These are phyloP conservation scores for Tilletia indica DNA, from an alignment of 1,284 basidiomycete genomes.

Conservation along the genomic window DNA sequence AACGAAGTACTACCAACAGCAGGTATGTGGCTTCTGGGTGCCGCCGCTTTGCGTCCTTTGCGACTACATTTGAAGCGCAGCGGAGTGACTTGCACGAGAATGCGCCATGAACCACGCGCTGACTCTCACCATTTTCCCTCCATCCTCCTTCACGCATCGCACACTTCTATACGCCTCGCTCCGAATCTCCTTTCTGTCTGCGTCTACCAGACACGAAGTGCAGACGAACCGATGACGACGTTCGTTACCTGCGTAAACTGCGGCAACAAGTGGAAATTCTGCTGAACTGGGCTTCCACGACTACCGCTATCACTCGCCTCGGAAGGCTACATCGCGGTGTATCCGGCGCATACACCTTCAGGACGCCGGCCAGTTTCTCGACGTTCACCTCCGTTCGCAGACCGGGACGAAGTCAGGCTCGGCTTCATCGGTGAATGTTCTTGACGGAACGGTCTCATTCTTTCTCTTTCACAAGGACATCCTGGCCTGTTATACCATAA, in stretches of 20 bases:
- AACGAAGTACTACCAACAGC: slow-evolving; percentile 54
- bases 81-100: neutral
- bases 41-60: neutral
- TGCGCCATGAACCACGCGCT: neutral
- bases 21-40: slow-evolving; percentile 16
- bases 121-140: neutral
- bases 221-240: slow-evolving; percentile 55
- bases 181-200: neutral
- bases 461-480: neutral
- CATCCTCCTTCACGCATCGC: neutral
- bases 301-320: no score
- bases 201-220: slow-evolving; percentile 42
- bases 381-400: no score
- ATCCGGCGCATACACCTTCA: no score
- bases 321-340: no score
- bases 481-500: neutral
- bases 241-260: slow-evolving; percentile 53
- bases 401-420: no score
- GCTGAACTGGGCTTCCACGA: slow-evolving; percentile 21
- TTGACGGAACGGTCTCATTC: neutral
- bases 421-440: no score
- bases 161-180: neutral
- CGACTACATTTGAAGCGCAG: neutral
- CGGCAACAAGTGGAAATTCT: slow-evolving; percentile 54
- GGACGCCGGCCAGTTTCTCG: no score